Evolutionary conservation across 2,329 filamentous ascomycete species (phyloP).

Genomic region (Elsinoe necatrix): DNA sequence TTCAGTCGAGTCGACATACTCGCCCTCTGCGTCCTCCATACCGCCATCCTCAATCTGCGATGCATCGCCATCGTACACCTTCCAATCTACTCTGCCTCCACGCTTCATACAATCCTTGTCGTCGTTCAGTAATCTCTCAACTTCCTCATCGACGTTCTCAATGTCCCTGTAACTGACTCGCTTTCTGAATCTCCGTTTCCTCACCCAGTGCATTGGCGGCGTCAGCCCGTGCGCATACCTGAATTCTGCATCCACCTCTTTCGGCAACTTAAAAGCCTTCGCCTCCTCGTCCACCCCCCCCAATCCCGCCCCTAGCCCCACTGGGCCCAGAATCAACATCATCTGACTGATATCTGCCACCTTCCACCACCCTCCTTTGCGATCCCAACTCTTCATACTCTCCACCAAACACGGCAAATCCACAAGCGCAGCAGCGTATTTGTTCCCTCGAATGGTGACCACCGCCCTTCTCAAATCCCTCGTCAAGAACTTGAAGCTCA

Average conservation of each 20-base stretch:
- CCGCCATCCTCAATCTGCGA: conserved; percentile 36
- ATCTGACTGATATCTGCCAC: conserved; percentile 84
- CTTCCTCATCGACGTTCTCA: conserved; percentile 72
- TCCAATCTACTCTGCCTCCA: conserved; percentile 48
- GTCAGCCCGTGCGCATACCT: conserved; percentile 80
- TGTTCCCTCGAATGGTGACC: conserved; percentile 58
- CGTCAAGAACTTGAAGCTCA: conserved; percentile 73
- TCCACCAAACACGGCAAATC: conserved; percentile 83
- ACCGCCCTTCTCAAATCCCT: conserved; percentile 63
- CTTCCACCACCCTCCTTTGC: conserved; percentile 74
- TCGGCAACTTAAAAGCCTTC: conserved; percentile 52
- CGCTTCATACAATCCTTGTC: conserved; percentile 50
- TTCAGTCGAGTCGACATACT: conserved; percentile 30
- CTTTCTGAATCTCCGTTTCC: conserved; percentile 75
- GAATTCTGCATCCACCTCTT: conserved; percentile 60
- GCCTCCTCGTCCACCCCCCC: conserved; percentile 41
- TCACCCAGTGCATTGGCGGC: conserved; percentile 77
- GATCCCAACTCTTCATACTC: conserved; percentile 89
- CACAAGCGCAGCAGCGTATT: conserved; percentile 70
- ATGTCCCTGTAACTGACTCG: conserved; percentile 75
- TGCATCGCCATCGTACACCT: conserved; percentile 30
- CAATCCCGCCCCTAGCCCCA: conserved; percentile 29
- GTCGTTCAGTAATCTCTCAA: conserved; percentile 62
- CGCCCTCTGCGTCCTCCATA: conserved; percentile 30
- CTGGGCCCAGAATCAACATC: conserved; percentile 66